phyloP scores from a whole-genome alignment of 129 eudicot genomes.

The Flaveria trinervia region DNA sequence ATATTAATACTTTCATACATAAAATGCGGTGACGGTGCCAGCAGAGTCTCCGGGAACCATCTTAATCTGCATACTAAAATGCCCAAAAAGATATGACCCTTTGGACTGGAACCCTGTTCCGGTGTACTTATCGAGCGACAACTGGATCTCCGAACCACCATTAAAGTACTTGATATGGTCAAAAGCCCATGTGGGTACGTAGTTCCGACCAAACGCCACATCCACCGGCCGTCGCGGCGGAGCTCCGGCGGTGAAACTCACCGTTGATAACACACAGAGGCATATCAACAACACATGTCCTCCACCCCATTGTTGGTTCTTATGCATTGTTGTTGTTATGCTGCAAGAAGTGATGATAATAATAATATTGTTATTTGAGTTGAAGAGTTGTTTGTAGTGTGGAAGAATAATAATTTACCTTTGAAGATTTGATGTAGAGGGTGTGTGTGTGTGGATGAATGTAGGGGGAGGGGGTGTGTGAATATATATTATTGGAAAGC shows the following conservation, averaged over 20 bases:
- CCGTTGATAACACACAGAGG: slow-evolving; percentile 27
- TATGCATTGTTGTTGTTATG: slow-evolving; percentile 1
- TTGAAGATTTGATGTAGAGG: background rate
- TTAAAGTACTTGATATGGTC: slow-evolving; percentile 86
- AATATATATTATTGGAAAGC: slow-evolving; percentile 20
- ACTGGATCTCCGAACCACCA: slow-evolving; percentile 82
- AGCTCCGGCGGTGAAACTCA: slow-evolving; percentile 41
- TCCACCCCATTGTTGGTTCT: background rate
- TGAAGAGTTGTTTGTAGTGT: no score
- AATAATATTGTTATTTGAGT: background rate
- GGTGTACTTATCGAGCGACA: slow-evolving; percentile 67
- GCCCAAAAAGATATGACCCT: slow-evolving; percentile 86
- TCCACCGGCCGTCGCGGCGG: slow-evolving; percentile 54
- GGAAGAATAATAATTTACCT: background rate
- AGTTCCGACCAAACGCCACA: slow-evolving; percentile 89
- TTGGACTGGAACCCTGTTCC: slow-evolving; percentile 96
- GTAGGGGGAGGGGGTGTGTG: slow-evolving; percentile 12
- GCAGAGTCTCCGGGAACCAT: slow-evolving; percentile 93
- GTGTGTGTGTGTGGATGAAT: slow-evolving; percentile 3
- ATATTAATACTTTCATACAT: slow-evolving; percentile 39
- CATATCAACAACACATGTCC: slow-evolving; percentile 1
- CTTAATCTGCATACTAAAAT: slow-evolving; percentile 84
- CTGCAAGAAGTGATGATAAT: background rate
- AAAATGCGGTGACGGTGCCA: slow-evolving; percentile 94
- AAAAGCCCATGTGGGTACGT: slow-evolving; percentile 89